Conservation (phyloP, 73 alveolate species). For the Paramecium caudatum region DNA sequence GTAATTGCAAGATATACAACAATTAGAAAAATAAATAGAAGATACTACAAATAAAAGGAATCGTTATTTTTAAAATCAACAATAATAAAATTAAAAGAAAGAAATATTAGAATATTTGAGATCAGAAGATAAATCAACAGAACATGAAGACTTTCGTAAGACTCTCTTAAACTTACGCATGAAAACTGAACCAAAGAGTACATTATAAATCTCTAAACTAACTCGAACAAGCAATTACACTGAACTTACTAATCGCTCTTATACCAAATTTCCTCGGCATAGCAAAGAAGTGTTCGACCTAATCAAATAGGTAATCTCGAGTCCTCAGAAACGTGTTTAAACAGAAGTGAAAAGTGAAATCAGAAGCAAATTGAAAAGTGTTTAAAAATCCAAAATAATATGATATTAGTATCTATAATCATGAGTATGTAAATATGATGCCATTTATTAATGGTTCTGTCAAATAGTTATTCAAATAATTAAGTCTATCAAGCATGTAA, state of each 20-base stretch:
- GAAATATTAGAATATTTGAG: slow-evolving; percentile 17
- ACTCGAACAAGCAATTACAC: slow-evolving; percentile 43
- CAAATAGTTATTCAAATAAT: background rate
- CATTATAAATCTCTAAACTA: background rate
- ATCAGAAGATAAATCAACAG: background rate
- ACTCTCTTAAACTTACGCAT: slow-evolving; percentile 1
- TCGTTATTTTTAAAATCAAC: background rate
- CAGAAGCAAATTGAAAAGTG: background rate
- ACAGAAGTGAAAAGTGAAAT: background rate
- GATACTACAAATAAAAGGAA: background rate
- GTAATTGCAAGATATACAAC: background rate
- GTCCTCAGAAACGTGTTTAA: background rate
- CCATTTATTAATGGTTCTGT: background rate
- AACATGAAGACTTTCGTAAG: slow-evolving; percentile 36
- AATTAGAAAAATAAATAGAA: slow-evolving; percentile 31
- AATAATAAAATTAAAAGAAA: slow-evolving; percentile 4
- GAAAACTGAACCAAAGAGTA: slow-evolving; percentile 35
- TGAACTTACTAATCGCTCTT: slow-evolving; percentile 12
- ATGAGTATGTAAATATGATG: background rate
- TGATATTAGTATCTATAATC: slow-evolving; percentile 16
- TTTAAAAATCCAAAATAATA: slow-evolving; percentile 1
- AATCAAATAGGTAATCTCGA: background rate
- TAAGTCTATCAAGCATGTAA: background rate
- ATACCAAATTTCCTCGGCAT: background rate
- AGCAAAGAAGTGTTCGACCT: slow-evolving; percentile 30